A percentile compares a stretch with the other conserved stretches of the same genome.
Evolutionary conservation across 768 basidiomycete genomes (phyloP).

Genomic region (Solioccasus polychromus): DNA sequence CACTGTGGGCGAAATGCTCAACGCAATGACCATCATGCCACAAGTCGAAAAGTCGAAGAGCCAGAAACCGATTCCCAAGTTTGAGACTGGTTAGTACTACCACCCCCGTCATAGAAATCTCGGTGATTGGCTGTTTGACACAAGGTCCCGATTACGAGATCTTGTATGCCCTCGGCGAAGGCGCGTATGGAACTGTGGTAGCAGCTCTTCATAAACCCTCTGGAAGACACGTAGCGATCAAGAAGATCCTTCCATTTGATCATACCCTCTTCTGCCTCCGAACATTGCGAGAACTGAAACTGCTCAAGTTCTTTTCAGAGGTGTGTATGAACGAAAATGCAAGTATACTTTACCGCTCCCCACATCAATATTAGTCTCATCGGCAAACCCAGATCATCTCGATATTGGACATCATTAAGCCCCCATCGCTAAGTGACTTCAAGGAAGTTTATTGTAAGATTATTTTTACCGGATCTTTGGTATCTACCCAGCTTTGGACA

Average conservation of each 20-base stretch:
- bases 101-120: neutral
- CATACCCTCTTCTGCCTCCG: slow-evolving; percentile 89
- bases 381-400: slow-evolving; percentile 69
- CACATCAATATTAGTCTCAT: slow-evolving; percentile 3
- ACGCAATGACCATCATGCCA: slow-evolving; percentile 5
- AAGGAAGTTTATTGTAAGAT: slow-evolving; percentile 80
- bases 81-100: slow-evolving; percentile 56
- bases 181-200: slow-evolving; percentile 88
- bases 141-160: slow-evolving; percentile 74
- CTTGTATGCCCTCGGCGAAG: slow-evolving; percentile 75
- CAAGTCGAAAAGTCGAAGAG: slow-evolving; percentile 36
- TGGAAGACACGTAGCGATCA: slow-evolving; percentile 87
- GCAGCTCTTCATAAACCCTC: slow-evolving; percentile 84
- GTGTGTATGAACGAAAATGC: slow-evolving; percentile 81
- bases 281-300: slow-evolving; percentile 88
- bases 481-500: slow-evolving; percentile 25
- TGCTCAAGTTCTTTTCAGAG: slow-evolving; percentile 82
- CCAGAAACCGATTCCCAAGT: slow-evolving; percentile 67
- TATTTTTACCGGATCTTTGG: neutral
- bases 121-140: slow-evolving; percentile 5
- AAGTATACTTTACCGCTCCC: slow-evolving; percentile 14
- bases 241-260: slow-evolving; percentile 93
- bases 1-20: no score
- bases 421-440: slow-evolving; percentile 69
- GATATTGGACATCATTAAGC: slow-evolving; percentile 88